phyloP scores from a whole-genome alignment of 2,329 filamentous ascomycete genomes.

The Diaporthe australafricana region DNA sequence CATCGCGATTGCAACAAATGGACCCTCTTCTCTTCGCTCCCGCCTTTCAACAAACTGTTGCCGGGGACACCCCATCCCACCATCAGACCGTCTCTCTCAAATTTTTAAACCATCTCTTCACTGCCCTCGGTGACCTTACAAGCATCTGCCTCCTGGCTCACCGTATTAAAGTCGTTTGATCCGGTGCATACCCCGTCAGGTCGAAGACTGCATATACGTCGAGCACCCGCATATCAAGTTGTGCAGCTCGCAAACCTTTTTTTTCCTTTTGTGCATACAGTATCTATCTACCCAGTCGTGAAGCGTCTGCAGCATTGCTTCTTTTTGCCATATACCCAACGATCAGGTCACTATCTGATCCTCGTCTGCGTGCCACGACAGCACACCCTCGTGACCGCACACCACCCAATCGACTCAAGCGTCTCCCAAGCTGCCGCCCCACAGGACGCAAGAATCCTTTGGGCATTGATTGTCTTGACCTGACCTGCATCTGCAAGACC shows the following conservation, averaged over 20 bases:
- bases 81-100: constrained; percentile 23
- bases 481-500: constrained; percentile 40
- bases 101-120: constrained; percentile 30
- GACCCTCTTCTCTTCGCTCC: constrained; percentile 37
- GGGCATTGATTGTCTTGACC: constrained; percentile 34
- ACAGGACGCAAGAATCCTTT: constrained; percentile 33
- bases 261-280: constrained; percentile 28
- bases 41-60: constrained; percentile 30
- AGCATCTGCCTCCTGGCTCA: constrained; percentile 34
- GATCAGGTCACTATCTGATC: constrained; percentile 33
- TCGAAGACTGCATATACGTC: constrained; percentile 14
- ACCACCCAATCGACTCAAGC: constrained; percentile 33
- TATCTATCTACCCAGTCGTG: constrained; percentile 28
- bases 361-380: constrained; percentile 37
- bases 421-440: constrained; percentile 32
- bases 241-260: constrained; percentile 29
- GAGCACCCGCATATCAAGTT: constrained; percentile 18
- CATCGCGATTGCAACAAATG: constrained; percentile 26
- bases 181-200: constrained; percentile 12
- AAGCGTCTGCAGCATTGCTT: constrained; percentile 28
- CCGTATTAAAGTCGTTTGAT: constrained; percentile 25
- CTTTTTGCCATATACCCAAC: constrained; percentile 35
- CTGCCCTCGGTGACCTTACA: constrained; percentile 15
- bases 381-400: constrained; percentile 35
- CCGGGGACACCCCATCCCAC: constrained; percentile 36